These are phyloP conservation scores for Gaertneriomyces sp. DNA, from an alignment of 192 early-diverging fungal genomes.

Conservation along the genomic window DNA sequence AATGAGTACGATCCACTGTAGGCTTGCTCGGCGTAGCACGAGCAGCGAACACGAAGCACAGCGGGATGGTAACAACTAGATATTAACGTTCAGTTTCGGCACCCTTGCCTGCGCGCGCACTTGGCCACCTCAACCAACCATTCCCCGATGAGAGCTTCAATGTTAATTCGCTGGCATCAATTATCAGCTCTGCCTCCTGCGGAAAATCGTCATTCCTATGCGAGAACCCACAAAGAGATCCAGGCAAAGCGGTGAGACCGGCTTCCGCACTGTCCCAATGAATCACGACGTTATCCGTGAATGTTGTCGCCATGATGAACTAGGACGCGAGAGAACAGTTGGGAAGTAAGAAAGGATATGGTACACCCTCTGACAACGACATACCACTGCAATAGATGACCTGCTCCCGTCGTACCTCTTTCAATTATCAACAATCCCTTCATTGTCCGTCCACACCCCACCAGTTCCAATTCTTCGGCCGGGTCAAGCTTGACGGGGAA, in stretches of 20 bases:
- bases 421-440: too few relatives aligned
- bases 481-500: too few relatives aligned
- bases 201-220: neutral
- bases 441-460: too few relatives aligned
- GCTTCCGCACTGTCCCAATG: constrained; percentile 21
- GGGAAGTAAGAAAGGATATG: too few relatives aligned
- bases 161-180: neutral
- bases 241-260: constrained; percentile 4
- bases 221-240: neutral
- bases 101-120: neutral
- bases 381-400: too few relatives aligned
- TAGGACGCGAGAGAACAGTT: too few relatives aligned
- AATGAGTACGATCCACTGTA: constrained; percentile 1
- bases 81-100: neutral
- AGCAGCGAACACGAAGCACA: constrained; percentile 20
- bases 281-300: constrained; percentile 16
- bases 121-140: neutral
- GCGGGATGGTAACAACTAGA: constrained; percentile 16
- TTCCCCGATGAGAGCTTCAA: neutral
- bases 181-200: constrained; percentile 1
- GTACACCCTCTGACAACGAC: too few relatives aligned
- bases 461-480: too few relatives aligned
- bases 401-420: too few relatives aligned
- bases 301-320: neutral
- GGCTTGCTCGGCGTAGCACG: neutral